Evolutionary conservation across 225 moss, liverwort and hornwort genomes (phyloP).

Genomic region (Pseudisothecium myosuroides): DNA sequence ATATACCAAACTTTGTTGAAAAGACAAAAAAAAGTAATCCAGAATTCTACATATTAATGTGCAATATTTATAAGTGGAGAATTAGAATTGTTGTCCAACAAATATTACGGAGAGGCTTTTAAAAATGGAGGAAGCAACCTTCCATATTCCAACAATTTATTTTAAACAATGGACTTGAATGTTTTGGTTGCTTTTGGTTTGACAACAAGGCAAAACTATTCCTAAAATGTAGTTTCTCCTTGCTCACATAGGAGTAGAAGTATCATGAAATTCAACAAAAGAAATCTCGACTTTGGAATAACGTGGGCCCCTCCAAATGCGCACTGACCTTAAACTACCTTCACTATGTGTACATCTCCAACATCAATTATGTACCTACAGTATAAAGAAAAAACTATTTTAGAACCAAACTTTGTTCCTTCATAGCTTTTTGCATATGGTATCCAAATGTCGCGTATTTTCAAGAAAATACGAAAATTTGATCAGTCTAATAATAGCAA

Average conservation of each 20-base stretch:
- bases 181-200: background rate
- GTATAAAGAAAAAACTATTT: no score
- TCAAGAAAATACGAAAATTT: no score
- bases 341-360: no score
- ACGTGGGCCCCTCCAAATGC: no score
- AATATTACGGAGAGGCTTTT: background rate
- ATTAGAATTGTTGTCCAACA: background rate
- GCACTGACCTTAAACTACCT: no score
- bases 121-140: rapidly evolving
- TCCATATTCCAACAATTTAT: background rate
- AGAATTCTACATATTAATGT: background rate
- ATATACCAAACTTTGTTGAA: background rate
- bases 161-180: background rate
- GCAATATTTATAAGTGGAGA: rapidly evolving
- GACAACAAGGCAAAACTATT: background rate
- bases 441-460: no score
- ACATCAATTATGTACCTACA: no score
- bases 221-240: background rate
- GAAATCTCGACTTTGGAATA: background rate
- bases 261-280: background rate
- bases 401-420: no score
- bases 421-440: no score
- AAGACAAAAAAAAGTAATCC: background rate
- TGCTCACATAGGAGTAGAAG: no score
- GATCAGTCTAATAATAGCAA: no score